These are phyloP conservation scores for Acer campestre DNA, from an alignment of 345 rosid species.

Conservation along the genomic window DNA sequence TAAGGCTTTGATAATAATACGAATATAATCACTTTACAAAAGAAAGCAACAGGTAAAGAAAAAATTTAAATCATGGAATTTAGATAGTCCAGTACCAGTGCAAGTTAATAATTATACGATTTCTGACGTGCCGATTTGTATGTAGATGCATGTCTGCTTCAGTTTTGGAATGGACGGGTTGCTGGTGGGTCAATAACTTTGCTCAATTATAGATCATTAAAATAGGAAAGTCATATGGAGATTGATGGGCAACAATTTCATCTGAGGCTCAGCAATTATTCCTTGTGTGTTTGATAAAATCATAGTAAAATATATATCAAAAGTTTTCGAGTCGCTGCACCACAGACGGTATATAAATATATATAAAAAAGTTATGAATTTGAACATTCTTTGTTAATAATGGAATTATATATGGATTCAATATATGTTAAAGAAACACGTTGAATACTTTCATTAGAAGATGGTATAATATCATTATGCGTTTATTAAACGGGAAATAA, in stretches of 20 bases:
- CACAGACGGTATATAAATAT: too few relatives aligned
- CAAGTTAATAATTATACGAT: background rate
- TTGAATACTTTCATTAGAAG: too few relatives aligned
- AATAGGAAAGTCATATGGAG: background rate
- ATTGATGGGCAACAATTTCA: background rate
- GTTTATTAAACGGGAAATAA: too few relatives aligned
- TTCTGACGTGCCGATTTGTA: background rate
- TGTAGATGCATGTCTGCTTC: slow-evolving; percentile 6
- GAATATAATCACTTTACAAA: background rate
- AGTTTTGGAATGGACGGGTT: slow-evolving; percentile 8
- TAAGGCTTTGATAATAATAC: background rate
- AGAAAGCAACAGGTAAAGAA: background rate
- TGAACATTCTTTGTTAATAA: too few relatives aligned
- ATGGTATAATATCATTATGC: too few relatives aligned
- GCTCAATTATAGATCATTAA: slow-evolving; percentile 1
- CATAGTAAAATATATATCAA: too few relatives aligned
- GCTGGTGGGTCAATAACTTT: background rate
- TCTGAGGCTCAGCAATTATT: background rate
- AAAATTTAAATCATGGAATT: background rate
- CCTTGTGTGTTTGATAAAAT: too few relatives aligned
- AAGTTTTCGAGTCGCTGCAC: too few relatives aligned
- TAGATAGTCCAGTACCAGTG: background rate
- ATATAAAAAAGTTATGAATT: too few relatives aligned
- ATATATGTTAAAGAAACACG: too few relatives aligned
- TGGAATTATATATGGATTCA: background rate